These are phyloP conservation scores for Salmacisia buchloeana DNA, from an alignment of 1,284 basidiomycete species.

Conservation along the genomic window DNA sequence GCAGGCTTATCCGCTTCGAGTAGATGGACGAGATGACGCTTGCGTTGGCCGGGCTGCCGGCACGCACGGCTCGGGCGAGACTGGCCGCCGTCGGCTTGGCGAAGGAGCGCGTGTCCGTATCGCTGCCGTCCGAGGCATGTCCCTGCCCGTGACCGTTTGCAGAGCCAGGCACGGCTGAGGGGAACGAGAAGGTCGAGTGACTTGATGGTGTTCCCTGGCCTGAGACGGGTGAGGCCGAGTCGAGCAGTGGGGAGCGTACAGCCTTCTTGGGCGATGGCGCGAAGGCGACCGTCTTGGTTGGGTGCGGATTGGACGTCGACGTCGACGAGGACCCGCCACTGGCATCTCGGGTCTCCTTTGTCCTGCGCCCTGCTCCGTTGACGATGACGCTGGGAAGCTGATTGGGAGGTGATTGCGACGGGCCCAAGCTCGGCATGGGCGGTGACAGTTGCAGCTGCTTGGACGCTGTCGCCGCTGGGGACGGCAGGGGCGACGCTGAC, in stretches of 20 bases:
- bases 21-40: neutral
- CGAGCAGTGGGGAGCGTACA: neutral
- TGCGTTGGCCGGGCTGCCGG: neutral
- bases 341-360: conserved; percentile 2
- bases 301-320: neutral
- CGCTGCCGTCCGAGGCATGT: neutral
- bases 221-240: neutral
- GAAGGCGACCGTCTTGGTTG: conserved; percentile 32
- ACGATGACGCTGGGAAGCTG: neutral
- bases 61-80: conserved; percentile 14
- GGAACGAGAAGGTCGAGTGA: neutral
- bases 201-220: neutral
- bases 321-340: neutral
- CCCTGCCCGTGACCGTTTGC: too few relatives aligned
- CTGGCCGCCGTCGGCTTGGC: conserved; percentile 32
- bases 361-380: conserved; percentile 3
- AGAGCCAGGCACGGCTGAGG: too few relatives aligned
- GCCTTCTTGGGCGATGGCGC: conserved; percentile 42
- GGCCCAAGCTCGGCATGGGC: neutral
- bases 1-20: neutral
- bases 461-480: neutral
- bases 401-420: neutral
- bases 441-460: neutral
- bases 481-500: neutral
- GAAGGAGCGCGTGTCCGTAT: conserved; percentile 12